These are phyloP conservation scores for Gnomoniopsis sp. DNA, from an alignment of 2,329 filamentous ascomycete species.

Conservation along the genomic window DNA sequence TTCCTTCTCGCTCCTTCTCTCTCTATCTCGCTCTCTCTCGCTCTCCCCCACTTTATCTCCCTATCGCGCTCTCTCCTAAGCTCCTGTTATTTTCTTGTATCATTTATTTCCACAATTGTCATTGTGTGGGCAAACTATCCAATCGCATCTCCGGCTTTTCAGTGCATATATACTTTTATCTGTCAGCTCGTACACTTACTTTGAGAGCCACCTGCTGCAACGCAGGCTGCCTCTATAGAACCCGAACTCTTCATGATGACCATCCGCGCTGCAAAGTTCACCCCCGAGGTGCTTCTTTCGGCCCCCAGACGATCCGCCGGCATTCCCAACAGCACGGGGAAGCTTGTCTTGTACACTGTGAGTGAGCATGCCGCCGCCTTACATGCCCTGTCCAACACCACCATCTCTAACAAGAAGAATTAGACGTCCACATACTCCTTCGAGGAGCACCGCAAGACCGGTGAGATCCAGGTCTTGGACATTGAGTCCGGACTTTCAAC, in stretches of 20 bases:
- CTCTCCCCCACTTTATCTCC: neutral
- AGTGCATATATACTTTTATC: no score
- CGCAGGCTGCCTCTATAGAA: neutral
- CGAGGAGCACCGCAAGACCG: conserved; percentile 64
- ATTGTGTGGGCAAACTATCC: no score
- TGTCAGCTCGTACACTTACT: no score
- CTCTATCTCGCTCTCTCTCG: neutral
- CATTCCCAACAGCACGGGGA: conserved; percentile 65
- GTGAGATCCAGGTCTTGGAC: conserved; percentile 68
- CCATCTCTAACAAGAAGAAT: neutral
- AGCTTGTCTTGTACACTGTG: conserved; percentile 62
- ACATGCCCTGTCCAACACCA: neutral
- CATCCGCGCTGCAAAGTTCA: conserved; percentile 67
- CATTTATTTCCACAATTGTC: no score
- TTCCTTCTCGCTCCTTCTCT: neutral
- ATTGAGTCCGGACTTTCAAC: conserved; percentile 63
- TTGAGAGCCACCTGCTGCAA: neutral
- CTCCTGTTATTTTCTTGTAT: neutral
- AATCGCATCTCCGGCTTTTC: no score
- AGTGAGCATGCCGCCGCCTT: conserved; percentile 11
- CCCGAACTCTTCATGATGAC: conserved; percentile 53
- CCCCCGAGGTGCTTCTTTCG: conserved; percentile 72
- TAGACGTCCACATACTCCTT: conserved; percentile 77
- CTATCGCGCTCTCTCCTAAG: no score
- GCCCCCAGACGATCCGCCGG: conserved; percentile 70